Evolutionary conservation across 176 grass and related monocot species (phyloP).

Genomic region (Pontederia paniculata): DNA sequence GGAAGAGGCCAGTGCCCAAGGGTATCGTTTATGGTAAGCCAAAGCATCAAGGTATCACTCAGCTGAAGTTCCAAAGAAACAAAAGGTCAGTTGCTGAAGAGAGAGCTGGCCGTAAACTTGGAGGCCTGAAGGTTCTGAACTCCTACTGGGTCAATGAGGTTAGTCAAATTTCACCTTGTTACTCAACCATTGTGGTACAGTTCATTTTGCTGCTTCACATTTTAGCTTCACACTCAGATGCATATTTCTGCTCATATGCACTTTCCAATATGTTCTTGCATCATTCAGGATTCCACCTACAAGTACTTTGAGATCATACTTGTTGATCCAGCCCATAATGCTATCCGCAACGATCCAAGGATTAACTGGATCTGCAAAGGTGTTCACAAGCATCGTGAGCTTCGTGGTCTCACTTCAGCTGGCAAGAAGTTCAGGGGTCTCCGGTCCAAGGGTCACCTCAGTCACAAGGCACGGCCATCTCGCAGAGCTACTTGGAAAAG

Average conservation of each 20-base stretch:
- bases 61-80: background rate
- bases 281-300: background rate
- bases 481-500: constrained; percentile 2
- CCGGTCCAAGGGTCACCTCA: background rate
- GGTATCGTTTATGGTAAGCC: background rate
- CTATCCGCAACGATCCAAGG: background rate
- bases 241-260: background rate
- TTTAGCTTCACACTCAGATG: too few relatives aligned
- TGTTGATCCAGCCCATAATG: background rate
- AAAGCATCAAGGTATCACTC: constrained; percentile 1
- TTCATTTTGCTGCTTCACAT: too few relatives aligned
- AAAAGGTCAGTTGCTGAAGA: constrained; percentile 1
- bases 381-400: constrained; percentile 1
- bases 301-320: background rate
- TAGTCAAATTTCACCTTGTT: background rate
- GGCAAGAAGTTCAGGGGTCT: background rate
- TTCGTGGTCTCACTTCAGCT: background rate
- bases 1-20: background rate
- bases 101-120: background rate
- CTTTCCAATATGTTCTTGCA: background rate
- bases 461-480: constrained; percentile 3
- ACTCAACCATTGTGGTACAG: too few relatives aligned
- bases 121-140: background rate
- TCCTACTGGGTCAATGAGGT: constrained; percentile 3
- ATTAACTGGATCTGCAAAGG: constrained; percentile 7